Base-by-base conservation (phyloP, 2,329 filamentous ascomycete species). In the Trichocomaceae sp. region DNA sequence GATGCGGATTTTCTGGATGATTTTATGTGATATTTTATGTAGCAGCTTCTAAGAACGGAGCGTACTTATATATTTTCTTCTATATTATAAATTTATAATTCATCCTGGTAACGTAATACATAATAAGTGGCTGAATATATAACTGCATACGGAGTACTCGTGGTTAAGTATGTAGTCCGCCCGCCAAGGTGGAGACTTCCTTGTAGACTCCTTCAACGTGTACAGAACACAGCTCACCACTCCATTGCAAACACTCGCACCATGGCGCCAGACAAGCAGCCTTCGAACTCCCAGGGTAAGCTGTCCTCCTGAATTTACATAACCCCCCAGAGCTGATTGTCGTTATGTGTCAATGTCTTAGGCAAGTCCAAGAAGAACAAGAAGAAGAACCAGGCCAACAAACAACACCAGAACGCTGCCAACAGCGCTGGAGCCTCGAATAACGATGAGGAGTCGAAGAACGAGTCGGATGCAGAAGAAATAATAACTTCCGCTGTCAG, bases 11-110 rank as follows among this genome's bases (percentile, higher is more conserved):
- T 75, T 68, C 91, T 88, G 75, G 91, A 96, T 57, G 92, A 99
- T 67, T 99, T 99, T 67, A 95, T 96, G 90, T 92, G 80, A 73
- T 72, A n/a, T n/a, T n/a, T n/a, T n/a, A n/a, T n/a, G n/a, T n/a
- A n/a, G n/a, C n/a, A n/a, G n/a, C n/a, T n/a, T n/a, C n/a, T n/a
- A n/a, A n/a, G n/a, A n/a, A n/a, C n/a, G n/a, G n/a, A n/a, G n/a
- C n/a, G n/a, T n/a, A n/a, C n/a, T n/a, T n/a, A 26, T 26, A 26
- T 26, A 26, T 26, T 26, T 26, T 7, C 23, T 4, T 26, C 23
- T 26, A 33, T 33, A 2, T 33, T 12, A n/a, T n/a, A n/a, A n/a
- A n/a, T n/a, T n/a, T n/a, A n/a, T n/a, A n/a, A n/a, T n/a, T n/a
- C n/a, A n/a, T n/a, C n/a, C n/a, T n/a, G n/a, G n/a, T n/a, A n/a